Conservation (phyloP, 306 rosid species). For the Erythrophleum fordii region DNA sequence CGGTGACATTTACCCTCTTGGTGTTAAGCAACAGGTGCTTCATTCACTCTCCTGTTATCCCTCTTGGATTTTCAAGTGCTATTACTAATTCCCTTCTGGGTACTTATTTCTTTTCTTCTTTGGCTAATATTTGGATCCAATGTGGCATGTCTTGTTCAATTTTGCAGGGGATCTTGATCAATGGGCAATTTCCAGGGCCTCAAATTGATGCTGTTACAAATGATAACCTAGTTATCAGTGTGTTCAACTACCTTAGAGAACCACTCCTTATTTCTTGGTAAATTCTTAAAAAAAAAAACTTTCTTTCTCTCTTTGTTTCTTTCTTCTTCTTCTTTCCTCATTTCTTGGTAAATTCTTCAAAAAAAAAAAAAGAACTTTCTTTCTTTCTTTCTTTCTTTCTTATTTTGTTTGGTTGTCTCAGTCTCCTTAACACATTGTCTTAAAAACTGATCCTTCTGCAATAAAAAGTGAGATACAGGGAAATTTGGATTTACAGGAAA, state of each 20-base stretch:
- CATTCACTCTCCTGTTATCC: background rate
- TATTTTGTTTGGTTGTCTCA: background rate
- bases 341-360: conserved; percentile 52
- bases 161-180: conserved; percentile 91
- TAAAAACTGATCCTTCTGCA: background rate
- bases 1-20: conserved; percentile 90
- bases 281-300: background rate
- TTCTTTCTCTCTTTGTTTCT: background rate
- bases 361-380: background rate
- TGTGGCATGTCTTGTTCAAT: conserved; percentile 6
- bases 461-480: background rate
- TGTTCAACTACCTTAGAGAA: conserved; percentile 76
- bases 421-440: background rate
- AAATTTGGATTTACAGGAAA: background rate
- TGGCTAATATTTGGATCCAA: background rate
- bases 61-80: background rate
- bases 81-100: background rate
- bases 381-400: background rate
- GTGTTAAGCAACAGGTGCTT: conserved; percentile 86
- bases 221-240: conserved; percentile 84
- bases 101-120: background rate
- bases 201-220: conserved; percentile 95
- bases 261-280: conserved; percentile 95
- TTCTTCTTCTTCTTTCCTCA: no score
- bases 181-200: conserved; percentile 98